Evolutionary conservation across 768 basidiomycete species (phyloP).

Genomic region (Tubosaeta sp.): DNA sequence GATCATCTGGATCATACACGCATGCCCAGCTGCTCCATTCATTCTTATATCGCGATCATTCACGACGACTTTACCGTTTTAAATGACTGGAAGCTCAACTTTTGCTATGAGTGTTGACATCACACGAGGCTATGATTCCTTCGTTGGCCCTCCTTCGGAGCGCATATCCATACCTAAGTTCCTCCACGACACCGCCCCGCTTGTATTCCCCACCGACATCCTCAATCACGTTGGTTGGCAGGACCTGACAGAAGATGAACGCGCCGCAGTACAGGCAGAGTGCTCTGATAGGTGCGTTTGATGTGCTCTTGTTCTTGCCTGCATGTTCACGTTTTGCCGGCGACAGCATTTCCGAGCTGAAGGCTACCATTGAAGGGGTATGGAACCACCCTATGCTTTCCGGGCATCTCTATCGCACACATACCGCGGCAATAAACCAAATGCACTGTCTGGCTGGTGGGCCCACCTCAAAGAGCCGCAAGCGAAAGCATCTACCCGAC

Average conservation of each 20-base stretch:
- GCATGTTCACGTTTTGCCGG: not conserved
- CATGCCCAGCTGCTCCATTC: too few relatives aligned
- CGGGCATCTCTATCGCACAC: conserved; percentile 50
- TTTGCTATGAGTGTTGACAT: conserved; percentile 22
- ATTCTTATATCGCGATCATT: too few relatives aligned
- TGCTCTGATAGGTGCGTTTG: conserved; percentile 36
- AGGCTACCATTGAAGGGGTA: conserved; percentile 37
- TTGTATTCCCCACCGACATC: conserved; percentile 6
- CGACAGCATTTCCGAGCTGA: conserved; percentile 53
- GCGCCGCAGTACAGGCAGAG: conserved; percentile 34
- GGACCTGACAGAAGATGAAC: conserved; percentile 23
- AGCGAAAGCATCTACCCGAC: conserved; percentile 33
- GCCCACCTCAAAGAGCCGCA: conserved; percentile 23
- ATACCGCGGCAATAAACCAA: conserved; percentile 43
- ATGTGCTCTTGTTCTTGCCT: not conserved
- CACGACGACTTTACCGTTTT: too few relatives aligned
- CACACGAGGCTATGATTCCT: conserved; percentile 40
- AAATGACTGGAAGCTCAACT: too few relatives aligned
- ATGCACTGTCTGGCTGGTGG: conserved; percentile 34
- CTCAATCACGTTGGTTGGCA: conserved; percentile 21
- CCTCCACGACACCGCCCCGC: conserved; percentile 30
- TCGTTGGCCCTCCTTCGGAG: conserved; percentile 64
- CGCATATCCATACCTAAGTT: conserved; percentile 46
- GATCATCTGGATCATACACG: too few relatives aligned
- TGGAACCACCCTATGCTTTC: conserved; percentile 56